phyloP scores from a whole-genome alignment of 2,329 filamentous ascomycete genomes.

The Fonsecaea multimorphosa region DNA sequence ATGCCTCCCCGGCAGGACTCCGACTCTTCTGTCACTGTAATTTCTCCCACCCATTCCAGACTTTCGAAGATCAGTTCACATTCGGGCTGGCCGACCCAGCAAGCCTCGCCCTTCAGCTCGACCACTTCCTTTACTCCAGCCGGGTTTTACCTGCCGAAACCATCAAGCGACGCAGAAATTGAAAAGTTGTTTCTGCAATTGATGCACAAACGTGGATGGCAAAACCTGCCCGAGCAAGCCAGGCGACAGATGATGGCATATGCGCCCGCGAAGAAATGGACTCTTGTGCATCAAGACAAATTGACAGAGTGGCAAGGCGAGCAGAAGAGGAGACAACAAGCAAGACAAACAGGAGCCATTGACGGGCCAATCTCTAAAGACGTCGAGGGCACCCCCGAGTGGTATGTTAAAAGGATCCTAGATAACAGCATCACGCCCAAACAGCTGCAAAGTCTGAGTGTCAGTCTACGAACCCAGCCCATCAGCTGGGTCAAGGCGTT shows the following conservation, averaged over 20 bases:
- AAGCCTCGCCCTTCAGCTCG: constrained; percentile 55
- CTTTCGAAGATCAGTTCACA: constrained; percentile 50
- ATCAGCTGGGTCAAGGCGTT: constrained; percentile 98
- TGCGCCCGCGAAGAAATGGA: constrained; percentile 95
- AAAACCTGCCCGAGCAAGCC: constrained; percentile 93
- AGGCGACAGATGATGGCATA: constrained; percentile 96
- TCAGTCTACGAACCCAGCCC: constrained; percentile 92
- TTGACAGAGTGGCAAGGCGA: constrained; percentile 93
- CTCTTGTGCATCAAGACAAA: constrained; percentile 90
- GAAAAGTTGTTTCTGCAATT: constrained; percentile 90
- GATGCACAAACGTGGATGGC: constrained; percentile 98
- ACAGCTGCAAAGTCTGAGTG: constrained; percentile 88
- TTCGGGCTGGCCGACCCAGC: constrained; percentile 50
- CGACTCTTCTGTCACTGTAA: constrained; percentile 42
- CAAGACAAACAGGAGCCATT: constrained; percentile 71
- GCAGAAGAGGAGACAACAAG: constrained; percentile 81
- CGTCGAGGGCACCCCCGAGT: constrained; percentile 95
- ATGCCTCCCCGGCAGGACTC: constrained; percentile 38
- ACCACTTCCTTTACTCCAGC: constrained; percentile 59
- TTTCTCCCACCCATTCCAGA: constrained; percentile 48
- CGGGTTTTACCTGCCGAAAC: constrained; percentile 70
- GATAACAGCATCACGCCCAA: constrained; percentile 92
- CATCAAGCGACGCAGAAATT: constrained; percentile 79
- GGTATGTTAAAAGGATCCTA: constrained; percentile 97
- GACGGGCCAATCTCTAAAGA: constrained; percentile 72